These are phyloP conservation scores for Tanozyma kutaoensis DNA, from an alignment of 805 yeast species.

Conservation along the genomic window DNA sequence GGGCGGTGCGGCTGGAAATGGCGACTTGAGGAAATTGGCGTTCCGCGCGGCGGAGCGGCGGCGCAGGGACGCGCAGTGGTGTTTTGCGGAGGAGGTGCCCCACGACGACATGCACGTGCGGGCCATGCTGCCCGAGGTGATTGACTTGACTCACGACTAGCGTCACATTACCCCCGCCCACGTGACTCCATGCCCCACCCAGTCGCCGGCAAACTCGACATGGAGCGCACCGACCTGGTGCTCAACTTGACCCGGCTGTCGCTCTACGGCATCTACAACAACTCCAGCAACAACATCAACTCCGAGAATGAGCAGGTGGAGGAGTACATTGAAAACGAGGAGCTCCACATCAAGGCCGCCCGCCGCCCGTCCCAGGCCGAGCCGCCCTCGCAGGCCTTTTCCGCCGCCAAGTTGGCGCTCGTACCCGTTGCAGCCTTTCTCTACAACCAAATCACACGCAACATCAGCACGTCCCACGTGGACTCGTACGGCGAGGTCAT, in stretches of 20 bases:
- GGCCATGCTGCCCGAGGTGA: too few species aligned
- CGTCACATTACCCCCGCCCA: too few species aligned
- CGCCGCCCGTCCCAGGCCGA: slow-evolving; percentile 1
- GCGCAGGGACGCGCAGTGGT: slow-evolving; percentile 36
- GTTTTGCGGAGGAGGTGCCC: slow-evolving; percentile 13
- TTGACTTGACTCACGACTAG: too few species aligned
- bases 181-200: too few species aligned
- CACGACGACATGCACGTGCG: too few species aligned
- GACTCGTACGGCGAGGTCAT: slow-evolving; percentile 29
- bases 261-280: slow-evolving; percentile 36
- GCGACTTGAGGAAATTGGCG: slow-evolving; percentile 28
- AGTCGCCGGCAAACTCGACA: background rate
- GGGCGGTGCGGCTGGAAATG: slow-evolving; percentile 6
- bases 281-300: slow-evolving; percentile 22
- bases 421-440: slow-evolving; percentile 35
- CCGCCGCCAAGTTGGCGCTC: slow-evolving; percentile 4
- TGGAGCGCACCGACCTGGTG: slow-evolving; percentile 19
- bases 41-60: slow-evolving; percentile 55
- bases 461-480: slow-evolving; percentile 37
- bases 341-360: slow-evolving; percentile 7
- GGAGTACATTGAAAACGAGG: slow-evolving; percentile 8
- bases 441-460: slow-evolving; percentile 39
- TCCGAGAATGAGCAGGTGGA: slow-evolving; percentile 11
- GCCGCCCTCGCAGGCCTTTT: background rate
- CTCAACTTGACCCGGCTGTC: slow-evolving; percentile 37